Evolutionary conservation across 495 filamentous ascomycete genomes (phyloP).

Genomic region (Letharia columbiana): DNA sequence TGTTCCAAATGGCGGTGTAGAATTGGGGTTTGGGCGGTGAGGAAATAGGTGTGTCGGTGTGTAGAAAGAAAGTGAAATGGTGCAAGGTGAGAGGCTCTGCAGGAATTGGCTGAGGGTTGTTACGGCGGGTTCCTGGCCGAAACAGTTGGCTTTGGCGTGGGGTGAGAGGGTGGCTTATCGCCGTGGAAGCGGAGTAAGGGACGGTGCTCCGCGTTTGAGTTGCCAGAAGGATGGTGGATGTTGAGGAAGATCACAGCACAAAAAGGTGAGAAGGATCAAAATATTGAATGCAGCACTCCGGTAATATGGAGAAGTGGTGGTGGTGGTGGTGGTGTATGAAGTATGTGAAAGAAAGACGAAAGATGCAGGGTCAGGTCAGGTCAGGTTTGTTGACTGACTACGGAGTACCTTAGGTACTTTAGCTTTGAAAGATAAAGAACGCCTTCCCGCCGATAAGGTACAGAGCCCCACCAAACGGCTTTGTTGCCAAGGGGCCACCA

Average conservation of each 20-base stretch:
- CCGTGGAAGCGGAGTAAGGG: neutral
- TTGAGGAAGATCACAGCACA: too few relatives aligned
- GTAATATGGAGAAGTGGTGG: too few relatives aligned
- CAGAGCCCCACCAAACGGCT: neutral
- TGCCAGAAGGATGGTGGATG: neutral
- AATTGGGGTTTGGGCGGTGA: neutral
- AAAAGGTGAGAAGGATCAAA: too few relatives aligned
- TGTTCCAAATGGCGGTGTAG: slow-evolving; percentile 13
- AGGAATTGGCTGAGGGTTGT: neutral
- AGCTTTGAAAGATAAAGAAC: neutral
- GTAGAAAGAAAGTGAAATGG: neutral
- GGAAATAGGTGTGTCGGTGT: neutral
- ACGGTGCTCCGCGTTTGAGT: neutral
- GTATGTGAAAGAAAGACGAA: neutral
- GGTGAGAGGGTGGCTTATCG: neutral
- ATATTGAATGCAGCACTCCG: too few relatives aligned
- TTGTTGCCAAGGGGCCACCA: neutral
- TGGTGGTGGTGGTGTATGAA: too few relatives aligned
- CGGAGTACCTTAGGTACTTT: too few relatives aligned
- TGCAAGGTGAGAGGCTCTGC: neutral
- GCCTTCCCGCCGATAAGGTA: neutral
- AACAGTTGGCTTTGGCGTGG: too few relatives aligned
- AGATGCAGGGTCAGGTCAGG: neutral
- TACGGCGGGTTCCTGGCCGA: neutral
- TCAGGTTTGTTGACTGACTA: neutral